phyloP scores from a whole-genome alignment of 768 basidiomycete species.

The Chalciporus piperatus region DNA sequence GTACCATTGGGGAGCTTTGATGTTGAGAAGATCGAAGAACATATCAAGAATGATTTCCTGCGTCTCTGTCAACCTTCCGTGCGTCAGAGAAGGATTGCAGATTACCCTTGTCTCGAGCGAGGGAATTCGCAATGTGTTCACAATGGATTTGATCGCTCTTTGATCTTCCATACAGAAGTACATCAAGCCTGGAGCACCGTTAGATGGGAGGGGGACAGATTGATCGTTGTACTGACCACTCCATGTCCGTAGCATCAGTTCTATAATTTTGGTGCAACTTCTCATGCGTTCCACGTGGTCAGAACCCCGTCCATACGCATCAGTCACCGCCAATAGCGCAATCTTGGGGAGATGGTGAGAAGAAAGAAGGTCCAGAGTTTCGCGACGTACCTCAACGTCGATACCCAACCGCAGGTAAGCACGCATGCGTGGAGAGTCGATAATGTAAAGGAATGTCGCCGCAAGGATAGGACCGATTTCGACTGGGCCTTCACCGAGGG shows the following conservation, averaged over 20 bases:
- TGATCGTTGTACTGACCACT: conserved; percentile 58
- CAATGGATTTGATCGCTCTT: conserved; percentile 77
- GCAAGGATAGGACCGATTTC: conserved; percentile 80
- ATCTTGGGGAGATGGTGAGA: conserved; percentile 45
- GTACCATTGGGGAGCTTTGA: conserved; percentile 91
- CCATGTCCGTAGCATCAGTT: conserved; percentile 87
- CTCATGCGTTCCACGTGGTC: conserved; percentile 80
- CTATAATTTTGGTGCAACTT: conserved; percentile 72
- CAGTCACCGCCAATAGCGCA: conserved; percentile 85
- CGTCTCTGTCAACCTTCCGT: conserved; percentile 13
- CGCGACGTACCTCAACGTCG: conserved; percentile 78
- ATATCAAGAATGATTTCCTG: conserved; percentile 93
- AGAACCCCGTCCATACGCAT: conserved; percentile 82
- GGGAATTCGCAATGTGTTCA: conserved; percentile 86
- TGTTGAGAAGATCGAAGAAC: conserved; percentile 90
- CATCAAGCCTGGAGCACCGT: conserved; percentile 64
- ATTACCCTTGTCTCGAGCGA: conserved; percentile 78
- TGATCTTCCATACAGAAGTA: conserved; percentile 92
- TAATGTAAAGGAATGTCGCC: conserved; percentile 74
- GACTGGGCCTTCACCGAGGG: conserved; percentile 84
- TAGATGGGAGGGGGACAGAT: conserved; percentile 1
- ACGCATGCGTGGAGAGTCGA: conserved; percentile 83
- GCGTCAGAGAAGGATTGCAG: neutral
- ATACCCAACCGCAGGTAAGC: conserved; percentile 74
- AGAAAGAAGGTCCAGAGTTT: neutral